Evolutionary conservation across 192 early-diverging fungal genomes (phyloP).

Genomic region (Podila epigama): DNA sequence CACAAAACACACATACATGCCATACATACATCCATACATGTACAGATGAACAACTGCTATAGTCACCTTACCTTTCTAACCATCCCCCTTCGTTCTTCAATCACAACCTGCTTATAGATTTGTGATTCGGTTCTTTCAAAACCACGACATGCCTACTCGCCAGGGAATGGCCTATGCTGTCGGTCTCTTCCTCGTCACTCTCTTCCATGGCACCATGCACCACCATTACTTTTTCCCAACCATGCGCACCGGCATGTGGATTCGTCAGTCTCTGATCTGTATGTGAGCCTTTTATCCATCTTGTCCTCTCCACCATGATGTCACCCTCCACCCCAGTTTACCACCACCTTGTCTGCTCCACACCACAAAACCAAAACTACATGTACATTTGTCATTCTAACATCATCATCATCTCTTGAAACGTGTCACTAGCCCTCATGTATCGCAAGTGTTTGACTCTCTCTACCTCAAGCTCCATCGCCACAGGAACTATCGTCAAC

Average conservation of each 20-base stretch:
- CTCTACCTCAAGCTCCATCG: constrained; percentile 45
- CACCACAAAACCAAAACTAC: too few relatives aligned
- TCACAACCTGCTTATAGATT: constrained; percentile 6
- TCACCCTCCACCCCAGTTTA: neutral
- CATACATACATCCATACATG: neutral
- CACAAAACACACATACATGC: too few relatives aligned
- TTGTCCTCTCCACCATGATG: neutral
- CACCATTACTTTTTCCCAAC: constrained; percentile 52
- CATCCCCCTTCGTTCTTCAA: neutral
- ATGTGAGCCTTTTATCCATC: neutral
- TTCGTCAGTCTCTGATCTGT: constrained; percentile 42
- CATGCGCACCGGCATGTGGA: constrained; percentile 49
- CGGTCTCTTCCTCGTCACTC: constrained; percentile 43
- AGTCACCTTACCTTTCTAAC: neutral
- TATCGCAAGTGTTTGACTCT: constrained; percentile 49
- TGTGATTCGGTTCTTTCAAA: constrained; percentile 48
- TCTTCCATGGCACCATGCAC: constrained; percentile 50
- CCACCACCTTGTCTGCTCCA: too few relatives aligned
- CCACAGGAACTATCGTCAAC: constrained; percentile 50
- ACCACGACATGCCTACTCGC: constrained; percentile 3
- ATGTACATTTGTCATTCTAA: neutral
- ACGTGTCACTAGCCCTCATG: constrained; percentile 32
- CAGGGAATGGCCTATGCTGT: constrained; percentile 44
- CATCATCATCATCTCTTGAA: neutral
- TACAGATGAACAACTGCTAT: neutral